Conservation (phyloP, 169 alveolate genomes). For the Perkinsus olseni region DNA sequence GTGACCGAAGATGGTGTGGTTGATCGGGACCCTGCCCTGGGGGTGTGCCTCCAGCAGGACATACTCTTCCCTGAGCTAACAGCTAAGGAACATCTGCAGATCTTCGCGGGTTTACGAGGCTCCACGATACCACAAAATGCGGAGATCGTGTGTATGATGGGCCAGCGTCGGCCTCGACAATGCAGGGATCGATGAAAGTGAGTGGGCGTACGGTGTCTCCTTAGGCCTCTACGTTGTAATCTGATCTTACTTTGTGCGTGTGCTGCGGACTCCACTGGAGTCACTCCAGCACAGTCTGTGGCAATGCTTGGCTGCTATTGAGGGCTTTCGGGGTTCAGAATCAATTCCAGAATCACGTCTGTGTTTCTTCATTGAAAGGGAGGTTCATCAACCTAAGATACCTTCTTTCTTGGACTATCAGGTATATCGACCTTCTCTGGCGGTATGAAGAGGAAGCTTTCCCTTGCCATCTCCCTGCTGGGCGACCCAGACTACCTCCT, state of each 20-base stretch:
- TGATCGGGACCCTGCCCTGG: slow-evolving; percentile 4
- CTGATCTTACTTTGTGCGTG: too few relatives aligned
- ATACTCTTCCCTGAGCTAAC: slow-evolving; percentile 57
- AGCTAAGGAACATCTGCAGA: slow-evolving; percentile 54
- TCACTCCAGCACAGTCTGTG: too few relatives aligned
- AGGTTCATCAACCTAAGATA: slow-evolving; percentile 50
- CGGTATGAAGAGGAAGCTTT: slow-evolving; percentile 71
- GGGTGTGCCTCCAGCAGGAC: slow-evolving; percentile 35
- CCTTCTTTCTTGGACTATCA: slow-evolving; percentile 53
- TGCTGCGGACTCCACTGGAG: too few relatives aligned
- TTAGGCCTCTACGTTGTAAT: too few relatives aligned
- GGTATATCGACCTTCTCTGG: slow-evolving; percentile 38
- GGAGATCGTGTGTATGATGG: not conserved
- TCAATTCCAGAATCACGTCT: too few relatives aligned
- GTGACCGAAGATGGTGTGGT: not conserved
- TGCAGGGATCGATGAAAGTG: not conserved
- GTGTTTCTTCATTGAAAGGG: too few relatives aligned
- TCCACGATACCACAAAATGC: not conserved
- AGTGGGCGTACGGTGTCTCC: too few relatives aligned
- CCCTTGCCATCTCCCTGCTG: slow-evolving; percentile 71
- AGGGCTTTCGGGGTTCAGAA: too few relatives aligned
- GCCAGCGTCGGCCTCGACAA: not conserved
- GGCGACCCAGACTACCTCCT: slow-evolving; percentile 73
- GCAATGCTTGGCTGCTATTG: too few relatives aligned
- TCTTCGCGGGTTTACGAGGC: slow-evolving; percentile 55